A percentile compares a stretch with the other conserved stretches of the same genome.
These are phyloP conservation scores for Sclerotinia subarctica DNA, from an alignment of 2,329 filamentous ascomycete species.

Conservation along the genomic window DNA sequence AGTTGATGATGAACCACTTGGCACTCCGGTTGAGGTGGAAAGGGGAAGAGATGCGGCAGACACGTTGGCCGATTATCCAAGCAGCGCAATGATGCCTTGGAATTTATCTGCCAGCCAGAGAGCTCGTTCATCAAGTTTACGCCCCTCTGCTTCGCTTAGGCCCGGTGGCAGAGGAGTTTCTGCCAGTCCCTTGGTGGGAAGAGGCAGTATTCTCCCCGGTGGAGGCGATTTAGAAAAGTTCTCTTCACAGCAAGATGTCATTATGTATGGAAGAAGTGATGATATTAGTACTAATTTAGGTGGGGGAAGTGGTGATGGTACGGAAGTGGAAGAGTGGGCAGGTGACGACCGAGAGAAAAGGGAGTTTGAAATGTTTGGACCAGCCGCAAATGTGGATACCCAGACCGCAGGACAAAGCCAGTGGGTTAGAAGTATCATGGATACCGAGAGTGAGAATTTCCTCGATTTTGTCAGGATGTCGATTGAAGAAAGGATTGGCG, in stretches of 20 bases:
- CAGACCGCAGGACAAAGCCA: slow-evolving; percentile 47
- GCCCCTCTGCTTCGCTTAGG: slow-evolving; percentile 24
- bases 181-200: slow-evolving; percentile 59
- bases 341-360: slow-evolving; percentile 28
- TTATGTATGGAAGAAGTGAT: slow-evolving; percentile 8
- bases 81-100: slow-evolving; percentile 63
- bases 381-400: slow-evolving; percentile 44
- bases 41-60: slow-evolving; percentile 65
- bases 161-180: slow-evolving; percentile 49
- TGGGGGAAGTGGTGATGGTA: not conserved
- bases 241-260: slow-evolving; percentile 21
- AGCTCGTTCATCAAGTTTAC: slow-evolving; percentile 39
- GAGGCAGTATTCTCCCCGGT: slow-evolving; percentile 36
- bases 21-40: slow-evolving; percentile 52
- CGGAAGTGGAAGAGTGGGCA: not conserved
- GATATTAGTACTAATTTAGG: not conserved
- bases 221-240: slow-evolving; percentile 31
- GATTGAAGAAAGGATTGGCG: slow-evolving; percentile 39
- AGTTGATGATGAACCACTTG: slow-evolving; percentile 39
- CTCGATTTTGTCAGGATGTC: slow-evolving; percentile 54
- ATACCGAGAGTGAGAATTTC: slow-evolving; percentile 61
- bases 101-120: slow-evolving; percentile 55
- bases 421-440: slow-evolving; percentile 51
- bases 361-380: slow-evolving; percentile 46
- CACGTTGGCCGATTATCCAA: slow-evolving; percentile 64